Percentiles rank a stretch among this genome's conserved stretches.
Evolutionary conservation across 441 rosid species (phyloP).

Genomic region (Rhodomyrtus psidioides): DNA sequence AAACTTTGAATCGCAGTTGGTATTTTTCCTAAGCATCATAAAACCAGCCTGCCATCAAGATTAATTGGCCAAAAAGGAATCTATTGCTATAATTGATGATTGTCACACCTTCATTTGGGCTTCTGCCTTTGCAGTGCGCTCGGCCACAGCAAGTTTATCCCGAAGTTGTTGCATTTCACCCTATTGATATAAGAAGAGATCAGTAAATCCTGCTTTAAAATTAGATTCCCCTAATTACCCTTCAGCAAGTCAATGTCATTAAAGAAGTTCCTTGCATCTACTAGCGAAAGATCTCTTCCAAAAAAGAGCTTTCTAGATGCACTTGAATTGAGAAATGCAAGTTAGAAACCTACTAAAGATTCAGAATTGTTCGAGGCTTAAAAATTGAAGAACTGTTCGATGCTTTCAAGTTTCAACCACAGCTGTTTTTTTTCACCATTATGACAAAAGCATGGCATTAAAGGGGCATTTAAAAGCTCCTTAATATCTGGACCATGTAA

Average conservation of each 20-base stretch:
- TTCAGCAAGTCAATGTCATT: not conserved
- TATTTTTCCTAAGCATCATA: conserved; percentile 31
- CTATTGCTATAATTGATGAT: not conserved
- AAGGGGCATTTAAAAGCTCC: not conserved
- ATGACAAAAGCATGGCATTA: not conserved
- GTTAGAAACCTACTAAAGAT: not conserved
- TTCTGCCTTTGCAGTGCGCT: conserved; percentile 51
- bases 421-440: not conserved
- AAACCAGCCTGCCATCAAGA: not conserved
- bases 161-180: conserved; percentile 53
- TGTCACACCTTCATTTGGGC: conserved; percentile 39
- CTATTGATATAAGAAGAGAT: conserved; percentile 11
- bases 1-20: conserved; percentile 35
- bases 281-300: not conserved
- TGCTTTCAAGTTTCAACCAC: not conserved
- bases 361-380: not conserved
- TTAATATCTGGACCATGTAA: not conserved
- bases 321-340: not conserved
- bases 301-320: not conserved
- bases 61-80: not conserved
- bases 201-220: not conserved
- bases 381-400: not conserved
- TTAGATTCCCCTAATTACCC: not conserved
- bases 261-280: not conserved
- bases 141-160: conserved; percentile 39